Conservation (phyloP, 257 asterid species). For the Fraxinus excelsior region DNA sequence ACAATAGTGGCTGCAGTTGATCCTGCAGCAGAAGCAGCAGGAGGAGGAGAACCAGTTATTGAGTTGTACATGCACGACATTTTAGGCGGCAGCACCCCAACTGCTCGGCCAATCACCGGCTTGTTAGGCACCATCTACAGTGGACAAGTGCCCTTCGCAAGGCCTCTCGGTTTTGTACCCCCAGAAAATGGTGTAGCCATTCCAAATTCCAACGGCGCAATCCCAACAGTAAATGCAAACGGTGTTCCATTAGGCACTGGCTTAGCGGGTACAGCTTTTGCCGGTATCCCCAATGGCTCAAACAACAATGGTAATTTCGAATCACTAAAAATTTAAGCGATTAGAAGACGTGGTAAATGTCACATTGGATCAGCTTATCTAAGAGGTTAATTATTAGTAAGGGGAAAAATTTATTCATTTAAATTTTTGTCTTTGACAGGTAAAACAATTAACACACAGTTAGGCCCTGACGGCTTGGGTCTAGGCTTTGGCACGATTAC, state of each 20-base stretch:
- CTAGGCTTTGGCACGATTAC: slow-evolving; percentile 60
- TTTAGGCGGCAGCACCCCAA: slow-evolving; percentile 87
- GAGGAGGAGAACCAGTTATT: slow-evolving; percentile 25
- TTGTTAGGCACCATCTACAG: slow-evolving; percentile 80
- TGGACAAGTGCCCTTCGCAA: slow-evolving; percentile 91
- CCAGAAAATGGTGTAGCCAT: slow-evolving; percentile 63
- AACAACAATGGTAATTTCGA: slow-evolving; percentile 25
- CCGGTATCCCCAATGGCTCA: slow-evolving; percentile 32
- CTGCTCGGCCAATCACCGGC: slow-evolving; percentile 85
- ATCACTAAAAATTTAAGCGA: not conserved
- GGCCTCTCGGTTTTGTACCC: slow-evolving; percentile 72
- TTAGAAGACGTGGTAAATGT: slow-evolving; percentile 8
- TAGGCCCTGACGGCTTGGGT: slow-evolving; percentile 53
- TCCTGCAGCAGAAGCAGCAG: slow-evolving; percentile 12
- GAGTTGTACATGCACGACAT: slow-evolving; percentile 91
- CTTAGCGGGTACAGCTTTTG: slow-evolving; percentile 57
- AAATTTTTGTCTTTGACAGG: not conserved
- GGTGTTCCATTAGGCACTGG: slow-evolving; percentile 89
- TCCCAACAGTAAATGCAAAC: slow-evolving; percentile 61
- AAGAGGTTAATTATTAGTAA: not conserved
- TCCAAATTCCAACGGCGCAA: slow-evolving; percentile 83
- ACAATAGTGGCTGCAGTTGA: slow-evolving; percentile 28
- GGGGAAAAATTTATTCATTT: not conserved
- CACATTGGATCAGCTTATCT: not conserved
- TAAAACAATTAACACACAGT: slow-evolving; percentile 18